A percentile compares a stretch with the other conserved stretches of the same genome.
phyloP scores from a whole-genome alignment of 1,284 basidiomycete species.

The Ustilago hordei region DNA sequence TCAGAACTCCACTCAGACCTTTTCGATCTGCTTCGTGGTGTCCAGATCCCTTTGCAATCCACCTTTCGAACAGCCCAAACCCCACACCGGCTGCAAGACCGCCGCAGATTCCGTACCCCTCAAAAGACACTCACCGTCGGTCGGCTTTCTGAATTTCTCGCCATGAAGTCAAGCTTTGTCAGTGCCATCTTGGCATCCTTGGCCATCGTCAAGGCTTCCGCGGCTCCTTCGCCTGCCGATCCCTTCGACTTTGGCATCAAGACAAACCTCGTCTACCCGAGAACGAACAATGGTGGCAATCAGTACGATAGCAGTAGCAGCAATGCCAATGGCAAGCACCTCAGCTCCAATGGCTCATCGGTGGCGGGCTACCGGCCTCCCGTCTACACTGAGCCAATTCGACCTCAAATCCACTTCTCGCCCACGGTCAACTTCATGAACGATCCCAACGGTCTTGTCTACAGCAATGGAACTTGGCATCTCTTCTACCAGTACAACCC shows the following conservation, averaged over 20 bases:
- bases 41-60: constrained; percentile 13
- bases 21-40: constrained; percentile 3
- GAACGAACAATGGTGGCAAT: constrained; percentile 17
- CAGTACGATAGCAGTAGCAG: constrained; percentile 17
- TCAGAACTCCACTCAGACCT: constrained; percentile 17
- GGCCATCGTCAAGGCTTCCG: constrained; percentile 23
- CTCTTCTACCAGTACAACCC: constrained; percentile 72
- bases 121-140: background rate
- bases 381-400: constrained; percentile 46
- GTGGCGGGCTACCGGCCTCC: constrained; percentile 26
- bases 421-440: constrained; percentile 70
- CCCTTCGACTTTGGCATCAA: constrained; percentile 29
- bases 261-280: constrained; percentile 16
- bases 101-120: background rate
- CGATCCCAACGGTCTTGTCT: constrained; percentile 71
- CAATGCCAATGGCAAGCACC: constrained; percentile 23
- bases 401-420: constrained; percentile 62
- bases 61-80: background rate
- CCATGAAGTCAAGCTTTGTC: constrained; percentile 33
- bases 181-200: constrained; percentile 23
- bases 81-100: background rate
- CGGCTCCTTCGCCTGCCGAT: constrained; percentile 31
- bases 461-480: constrained; percentile 70
- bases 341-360: constrained; percentile 43
- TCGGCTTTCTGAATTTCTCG: constrained; percentile 2